phyloP scores from a whole-genome alignment of 805 yeast genomes.

The Debaryomyces prosopidis region DNA sequence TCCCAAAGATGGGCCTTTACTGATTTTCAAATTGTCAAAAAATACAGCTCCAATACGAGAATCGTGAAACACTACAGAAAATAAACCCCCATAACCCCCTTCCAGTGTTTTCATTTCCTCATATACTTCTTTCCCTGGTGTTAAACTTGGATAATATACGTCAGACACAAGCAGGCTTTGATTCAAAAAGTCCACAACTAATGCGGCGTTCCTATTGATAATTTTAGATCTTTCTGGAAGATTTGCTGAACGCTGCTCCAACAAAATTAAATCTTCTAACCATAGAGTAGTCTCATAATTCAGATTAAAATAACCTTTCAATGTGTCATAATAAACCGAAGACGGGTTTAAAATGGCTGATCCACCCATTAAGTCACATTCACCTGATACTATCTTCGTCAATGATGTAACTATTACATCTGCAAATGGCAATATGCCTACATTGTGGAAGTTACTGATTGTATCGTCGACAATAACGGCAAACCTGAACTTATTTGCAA shows the following conservation, averaged over 20 bases:
- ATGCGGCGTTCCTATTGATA: conserved; percentile 57
- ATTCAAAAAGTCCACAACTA: conserved; percentile 54
- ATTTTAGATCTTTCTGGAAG: conserved; percentile 61
- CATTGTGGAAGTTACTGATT: conserved; percentile 85
- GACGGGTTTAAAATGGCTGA: conserved; percentile 75
- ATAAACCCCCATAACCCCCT: conserved; percentile 89
- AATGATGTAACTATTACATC: conserved; percentile 85
- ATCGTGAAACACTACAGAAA: conserved; percentile 69
- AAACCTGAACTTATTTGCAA: conserved; percentile 72
- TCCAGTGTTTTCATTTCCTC: conserved; percentile 64
- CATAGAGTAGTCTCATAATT: conserved; percentile 74
- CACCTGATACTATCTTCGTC: conserved; percentile 92
- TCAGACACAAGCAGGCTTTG: conserved; percentile 55
- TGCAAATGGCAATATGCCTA: conserved; percentile 77
- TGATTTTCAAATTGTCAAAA: conserved; percentile 65
- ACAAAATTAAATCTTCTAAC: conserved; percentile 90
- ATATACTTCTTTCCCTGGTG: conserved; percentile 59
- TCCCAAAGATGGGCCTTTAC: conserved; percentile 90
- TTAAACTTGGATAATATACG: conserved; percentile 70
- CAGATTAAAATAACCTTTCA: conserved; percentile 51
- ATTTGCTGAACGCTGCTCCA: conserved; percentile 93
- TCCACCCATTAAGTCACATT: conserved; percentile 95
- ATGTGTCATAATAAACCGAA: conserved; percentile 47
- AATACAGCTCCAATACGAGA: conserved; percentile 68
- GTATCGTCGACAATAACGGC: conserved; percentile 91